Base-by-base conservation (phyloP, 2,329 filamentous ascomycete genomes). In the Juglanconis sp. region DNA sequence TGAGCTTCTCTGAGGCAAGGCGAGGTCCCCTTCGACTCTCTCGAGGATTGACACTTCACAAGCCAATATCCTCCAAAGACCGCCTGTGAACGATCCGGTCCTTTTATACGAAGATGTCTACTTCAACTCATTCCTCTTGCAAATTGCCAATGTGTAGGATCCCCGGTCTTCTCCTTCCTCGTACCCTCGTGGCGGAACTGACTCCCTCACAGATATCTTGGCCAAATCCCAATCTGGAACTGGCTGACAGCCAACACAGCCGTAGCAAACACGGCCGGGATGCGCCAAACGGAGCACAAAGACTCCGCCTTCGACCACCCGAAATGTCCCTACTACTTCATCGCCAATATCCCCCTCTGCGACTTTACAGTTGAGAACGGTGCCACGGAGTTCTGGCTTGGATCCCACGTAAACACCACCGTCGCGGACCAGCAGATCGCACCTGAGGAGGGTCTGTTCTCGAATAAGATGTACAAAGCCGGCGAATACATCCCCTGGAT, bases 171-270 rank as follows among this genome's bases (percentile, higher is more conserved):
- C 48, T 8, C 42, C 15, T 7, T 4, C 1, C 17, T 44, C 40
- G 15, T n/a, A 6, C 1, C 10, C 11, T 24, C 17, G 44, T 4
- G 34, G n/a, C 31, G n/a, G 15, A 11, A 24, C 30, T 48, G n/a
- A 48, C 30, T 40, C 4, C 44, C 15, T 0, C n/a, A 17, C 55
- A 75, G 73, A 6, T 77, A 78, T 58, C 72, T 78, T n/a, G 76
- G 76, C 42, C 63, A 66, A 6, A 71, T 68, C 2, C 76, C 75
- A 1, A 71, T 72, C 46, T 76, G 72, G 72, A 76, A 74, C 63
- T 76, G 74, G 66, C 63, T 75, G 46, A 77, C 74, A 0, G 70
- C 72, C 35, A 77, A 77, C 64, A 76, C 73, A 53, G 74, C 74
- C 5, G 57, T 77, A 3, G 67, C 73, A 17, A 64, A 68, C 24